These are phyloP conservation scores for Colletotrichum salicis DNA, from an alignment of 2,329 filamentous ascomycete genomes.

Conservation along the genomic window DNA sequence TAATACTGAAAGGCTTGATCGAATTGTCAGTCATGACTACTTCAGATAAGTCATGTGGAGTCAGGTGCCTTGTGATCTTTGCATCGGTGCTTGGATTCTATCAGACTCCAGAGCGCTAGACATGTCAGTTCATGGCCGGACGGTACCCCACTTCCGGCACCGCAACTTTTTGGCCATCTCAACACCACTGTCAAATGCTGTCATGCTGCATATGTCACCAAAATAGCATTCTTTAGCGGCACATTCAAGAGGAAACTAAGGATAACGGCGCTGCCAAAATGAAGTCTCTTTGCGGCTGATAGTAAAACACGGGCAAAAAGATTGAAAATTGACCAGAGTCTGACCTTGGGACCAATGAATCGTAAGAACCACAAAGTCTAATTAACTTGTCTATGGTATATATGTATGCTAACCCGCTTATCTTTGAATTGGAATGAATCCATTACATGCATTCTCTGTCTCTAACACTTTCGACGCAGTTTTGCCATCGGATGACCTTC, in stretches of 20 bases:
- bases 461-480: slow-evolving; percentile 46
- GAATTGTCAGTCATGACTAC: no score
- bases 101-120: no score
- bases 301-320: no score
- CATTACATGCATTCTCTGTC: slow-evolving; percentile 39
- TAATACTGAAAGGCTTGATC: no score
- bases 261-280: not conserved
- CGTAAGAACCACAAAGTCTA: not conserved
- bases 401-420: not conserved
- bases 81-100: no score
- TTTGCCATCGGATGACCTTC: slow-evolving; percentile 42
- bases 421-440: not conserved
- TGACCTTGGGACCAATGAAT: not conserved
- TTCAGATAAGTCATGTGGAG: no score
- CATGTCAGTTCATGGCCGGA: no score
- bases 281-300: not conserved
- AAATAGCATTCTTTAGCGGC: not conserved
- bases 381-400: slow-evolving; percentile 1
- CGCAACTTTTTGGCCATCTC: not conserved
- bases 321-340: no score
- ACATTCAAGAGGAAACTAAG: not conserved
- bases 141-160: no score
- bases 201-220: not conserved
- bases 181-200: not conserved
- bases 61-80: no score